A percentile compares a stretch with the other conserved stretches of the same genome.
These are phyloP conservation scores for Scutellaria baicalensis DNA, from an alignment of 257 asterid genomes.

Conservation along the genomic window DNA sequence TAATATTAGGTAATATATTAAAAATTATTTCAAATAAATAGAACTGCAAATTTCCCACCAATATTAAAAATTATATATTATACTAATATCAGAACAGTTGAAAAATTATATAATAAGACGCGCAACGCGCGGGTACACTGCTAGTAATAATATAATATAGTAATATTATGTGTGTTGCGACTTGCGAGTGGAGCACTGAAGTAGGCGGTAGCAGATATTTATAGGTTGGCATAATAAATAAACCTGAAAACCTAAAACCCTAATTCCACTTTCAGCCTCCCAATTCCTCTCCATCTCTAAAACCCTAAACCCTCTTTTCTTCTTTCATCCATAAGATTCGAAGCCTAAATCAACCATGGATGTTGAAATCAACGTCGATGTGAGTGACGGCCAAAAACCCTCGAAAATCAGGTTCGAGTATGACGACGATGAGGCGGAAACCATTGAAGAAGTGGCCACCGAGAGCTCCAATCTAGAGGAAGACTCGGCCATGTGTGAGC, in stretches of 20 bases:
- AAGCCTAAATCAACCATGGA: constrained; percentile 14
- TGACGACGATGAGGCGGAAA: constrained; percentile 28
- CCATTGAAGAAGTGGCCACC: constrained; percentile 44
- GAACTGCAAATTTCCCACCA: too few relatives aligned
- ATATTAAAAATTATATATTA: too few relatives aligned
- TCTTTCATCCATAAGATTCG: background rate
- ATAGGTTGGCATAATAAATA: background rate
- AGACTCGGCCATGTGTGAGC: constrained; percentile 64
- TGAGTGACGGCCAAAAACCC: constrained; percentile 12
- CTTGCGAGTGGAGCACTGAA: too few relatives aligned
- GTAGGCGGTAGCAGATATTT: background rate
- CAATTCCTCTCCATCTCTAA: constrained; percentile 1
- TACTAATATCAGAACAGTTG: too few relatives aligned
- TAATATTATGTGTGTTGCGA: too few relatives aligned
- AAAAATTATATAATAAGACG: too few relatives aligned
- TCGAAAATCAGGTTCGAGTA: constrained; percentile 30
- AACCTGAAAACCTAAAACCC: constrained; percentile 9
- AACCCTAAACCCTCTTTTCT: constrained; percentile 16
- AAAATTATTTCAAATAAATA: too few relatives aligned
- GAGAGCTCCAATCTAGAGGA: constrained; percentile 60
- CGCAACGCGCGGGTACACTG: too few relatives aligned
- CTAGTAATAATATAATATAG: too few relatives aligned
- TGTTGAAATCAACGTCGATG: constrained; percentile 2
- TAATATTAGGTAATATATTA: too few relatives aligned
- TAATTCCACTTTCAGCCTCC: constrained; percentile 18